Conservation (phyloP, 73 alveolate genomes). For the Paraurostyla sp. region DNA sequence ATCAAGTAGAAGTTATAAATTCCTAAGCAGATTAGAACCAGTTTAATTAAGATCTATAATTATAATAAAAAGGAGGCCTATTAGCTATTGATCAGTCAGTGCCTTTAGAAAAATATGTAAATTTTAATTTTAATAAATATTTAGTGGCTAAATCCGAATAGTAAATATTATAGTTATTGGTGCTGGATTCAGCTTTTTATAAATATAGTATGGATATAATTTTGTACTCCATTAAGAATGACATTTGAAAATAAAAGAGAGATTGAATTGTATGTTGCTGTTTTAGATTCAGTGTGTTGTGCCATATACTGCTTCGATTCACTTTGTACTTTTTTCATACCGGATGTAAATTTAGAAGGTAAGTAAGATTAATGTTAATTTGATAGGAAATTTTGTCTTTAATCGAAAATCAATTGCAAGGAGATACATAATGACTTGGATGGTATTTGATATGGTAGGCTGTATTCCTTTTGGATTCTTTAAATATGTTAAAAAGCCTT, state of each 20-base stretch:
- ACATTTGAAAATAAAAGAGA: slow-evolving; percentile 43
- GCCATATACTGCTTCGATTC: slow-evolving; percentile 34
- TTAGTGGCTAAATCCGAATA: slow-evolving; percentile 49
- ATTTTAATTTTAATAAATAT: not conserved
- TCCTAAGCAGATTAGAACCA: too few species aligned
- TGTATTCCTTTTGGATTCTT: slow-evolving; percentile 39
- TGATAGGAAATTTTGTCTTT: slow-evolving; percentile 40
- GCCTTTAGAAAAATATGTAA: not conserved
- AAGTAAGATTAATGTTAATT: not conserved
- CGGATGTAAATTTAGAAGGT: slow-evolving; percentile 24
- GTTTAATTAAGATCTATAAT: too few species aligned
- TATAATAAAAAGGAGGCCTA: not conserved
- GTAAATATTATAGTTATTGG: slow-evolving; percentile 1
- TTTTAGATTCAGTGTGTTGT: slow-evolving; percentile 23
- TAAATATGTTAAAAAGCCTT: not conserved
- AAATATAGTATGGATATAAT: slow-evolving; percentile 16
- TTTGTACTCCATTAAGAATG: slow-evolving; percentile 39
- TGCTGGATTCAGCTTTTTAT: not conserved
- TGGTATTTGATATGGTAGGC: slow-evolving; percentile 63
- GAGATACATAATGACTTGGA: slow-evolving; percentile 64
- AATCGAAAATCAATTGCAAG: slow-evolving; percentile 18
- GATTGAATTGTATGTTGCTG: not conserved
- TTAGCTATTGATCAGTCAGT: not conserved
- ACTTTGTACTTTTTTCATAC: slow-evolving; percentile 48
- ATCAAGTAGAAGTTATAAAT: too few species aligned